Conservation (phyloP, 2,329 filamentous ascomycete species). For the Sporothrix pseudoabietina region DNA sequence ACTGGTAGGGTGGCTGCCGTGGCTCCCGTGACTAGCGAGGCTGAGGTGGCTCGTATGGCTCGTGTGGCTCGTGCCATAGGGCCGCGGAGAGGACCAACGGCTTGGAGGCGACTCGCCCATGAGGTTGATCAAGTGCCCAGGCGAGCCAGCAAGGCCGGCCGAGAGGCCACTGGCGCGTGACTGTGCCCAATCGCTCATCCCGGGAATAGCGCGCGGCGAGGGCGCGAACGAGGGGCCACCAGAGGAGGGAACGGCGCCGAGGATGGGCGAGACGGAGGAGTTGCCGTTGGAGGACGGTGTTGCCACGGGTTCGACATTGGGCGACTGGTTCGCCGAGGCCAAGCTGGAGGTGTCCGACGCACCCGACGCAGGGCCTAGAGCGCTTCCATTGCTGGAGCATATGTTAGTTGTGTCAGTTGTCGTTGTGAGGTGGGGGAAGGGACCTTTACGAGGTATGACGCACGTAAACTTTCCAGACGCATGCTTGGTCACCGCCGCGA, state of each 20-base stretch:
- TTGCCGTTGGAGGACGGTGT: conserved; percentile 48
- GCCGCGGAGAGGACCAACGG: conserved; percentile 52
- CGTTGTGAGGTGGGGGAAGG: background rate
- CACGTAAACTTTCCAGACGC: conserved; percentile 56
- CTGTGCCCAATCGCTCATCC: conserved; percentile 46
- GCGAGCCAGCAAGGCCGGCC: conserved; percentile 52
- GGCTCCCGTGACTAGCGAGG: conserved; percentile 31
- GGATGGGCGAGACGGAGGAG: conserved; percentile 49
- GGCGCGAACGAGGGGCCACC: conserved; percentile 45
- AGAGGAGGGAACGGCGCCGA: conserved; percentile 53
- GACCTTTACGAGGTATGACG: conserved; percentile 41
- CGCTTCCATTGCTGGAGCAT: conserved; percentile 40
- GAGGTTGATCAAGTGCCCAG: conserved; percentile 56
- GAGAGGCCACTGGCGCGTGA: conserved; percentile 40
- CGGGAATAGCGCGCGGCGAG: conserved; percentile 50
- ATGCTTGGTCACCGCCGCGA: conserved; percentile 57
- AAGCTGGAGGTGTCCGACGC: conserved; percentile 49
- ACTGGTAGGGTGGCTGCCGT: conserved; percentile 32
- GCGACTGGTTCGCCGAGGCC: conserved; percentile 47
- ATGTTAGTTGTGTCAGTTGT: background rate
- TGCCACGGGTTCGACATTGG: conserved; percentile 49
- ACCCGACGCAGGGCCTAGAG: conserved; percentile 45
- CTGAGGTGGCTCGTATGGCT: conserved; percentile 33
- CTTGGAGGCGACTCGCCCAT: conserved; percentile 57
- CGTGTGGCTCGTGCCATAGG: conserved; percentile 41